These are phyloP conservation scores for Boletus sensibilis DNA, from an alignment of 768 basidiomycete genomes.

Conservation along the genomic window DNA sequence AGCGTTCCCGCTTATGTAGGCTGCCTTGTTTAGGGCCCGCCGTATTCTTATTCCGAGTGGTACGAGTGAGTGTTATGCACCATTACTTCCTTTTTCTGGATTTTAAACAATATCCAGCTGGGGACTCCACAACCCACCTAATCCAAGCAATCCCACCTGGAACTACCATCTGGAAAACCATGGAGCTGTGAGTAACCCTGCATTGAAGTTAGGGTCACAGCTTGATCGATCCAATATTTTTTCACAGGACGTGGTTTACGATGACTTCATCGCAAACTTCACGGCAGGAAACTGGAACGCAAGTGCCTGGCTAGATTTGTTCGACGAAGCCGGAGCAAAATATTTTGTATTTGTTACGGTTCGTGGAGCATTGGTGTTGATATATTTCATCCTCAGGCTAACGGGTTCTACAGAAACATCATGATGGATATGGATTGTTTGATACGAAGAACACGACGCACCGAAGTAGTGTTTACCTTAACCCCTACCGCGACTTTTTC, in stretches of 20 bases:
- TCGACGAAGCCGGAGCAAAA: slow-evolving; percentile 56
- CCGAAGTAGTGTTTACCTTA: slow-evolving; percentile 47
- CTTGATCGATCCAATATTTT: not conserved
- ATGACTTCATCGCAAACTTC: slow-evolving; percentile 58
- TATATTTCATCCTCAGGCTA: not conserved
- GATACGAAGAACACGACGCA: slow-evolving; percentile 55
- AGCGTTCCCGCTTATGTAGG: slow-evolving; percentile 46
- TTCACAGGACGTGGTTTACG: slow-evolving; percentile 46
- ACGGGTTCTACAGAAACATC: slow-evolving; percentile 47
- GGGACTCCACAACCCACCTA: slow-evolving; percentile 38
- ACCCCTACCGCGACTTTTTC: slow-evolving; percentile 52
- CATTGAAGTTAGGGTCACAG: not conserved
- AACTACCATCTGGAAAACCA: slow-evolving; percentile 49
- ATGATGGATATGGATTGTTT: slow-evolving; percentile 59
- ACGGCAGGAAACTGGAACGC: slow-evolving; percentile 54
- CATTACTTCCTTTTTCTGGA: too few species aligned
- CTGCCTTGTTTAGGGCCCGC: slow-evolving; percentile 35
- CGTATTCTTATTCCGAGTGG: slow-evolving; percentile 51
- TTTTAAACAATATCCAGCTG: slow-evolving; percentile 26
- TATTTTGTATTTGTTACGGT: slow-evolving; percentile 60
- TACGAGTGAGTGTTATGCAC: slow-evolving; percentile 41
- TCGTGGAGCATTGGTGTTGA: slow-evolving; percentile 5
- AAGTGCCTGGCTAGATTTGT: slow-evolving; percentile 52
- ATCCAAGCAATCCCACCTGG: slow-evolving; percentile 41
- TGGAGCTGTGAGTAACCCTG: slow-evolving; percentile 31